A percentile compares a stretch with the other conserved stretches of the same genome.
These are phyloP conservation scores for Oligophagozyma castellii DNA, from an alignment of 1,139 yeast genomes.

Conservation along the genomic window DNA sequence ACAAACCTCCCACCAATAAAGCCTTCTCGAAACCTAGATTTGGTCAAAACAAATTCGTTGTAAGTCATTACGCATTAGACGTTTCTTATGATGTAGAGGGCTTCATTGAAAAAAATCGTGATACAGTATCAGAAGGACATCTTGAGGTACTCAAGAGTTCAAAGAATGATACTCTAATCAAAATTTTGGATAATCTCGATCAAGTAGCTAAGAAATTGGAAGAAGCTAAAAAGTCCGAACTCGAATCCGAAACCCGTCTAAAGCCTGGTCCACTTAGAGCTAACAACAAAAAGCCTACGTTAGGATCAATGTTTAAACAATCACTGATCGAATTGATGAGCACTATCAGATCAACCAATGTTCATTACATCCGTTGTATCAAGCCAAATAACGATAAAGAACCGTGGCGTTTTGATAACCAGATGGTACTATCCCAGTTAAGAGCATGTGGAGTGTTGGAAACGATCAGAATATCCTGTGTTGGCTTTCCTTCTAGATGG, in stretches of 20 bases:
- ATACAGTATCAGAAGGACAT: constrained; percentile 93
- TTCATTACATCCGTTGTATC: constrained; percentile 92
- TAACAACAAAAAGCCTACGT: constrained; percentile 72
- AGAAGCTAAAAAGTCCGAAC: constrained; percentile 29
- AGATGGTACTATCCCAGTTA: constrained; percentile 88
- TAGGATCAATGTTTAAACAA: constrained; percentile 87
- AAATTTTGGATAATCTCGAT: constrained; percentile 52
- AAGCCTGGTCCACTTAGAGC: constrained; percentile 26
- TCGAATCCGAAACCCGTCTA: constrained; percentile 22
- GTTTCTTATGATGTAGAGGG: constrained; percentile 90
- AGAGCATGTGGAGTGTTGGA: constrained; percentile 98
- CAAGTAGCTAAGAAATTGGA: constrained; percentile 39
- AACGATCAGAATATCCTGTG: constrained; percentile 91
- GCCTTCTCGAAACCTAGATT: constrained; percentile 90
- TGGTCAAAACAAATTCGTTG: constrained; percentile 83
- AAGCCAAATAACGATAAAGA: constrained; percentile 89
- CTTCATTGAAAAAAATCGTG: constrained; percentile 92
- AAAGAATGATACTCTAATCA: constrained; percentile 47
- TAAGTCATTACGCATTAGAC: constrained; percentile 88
- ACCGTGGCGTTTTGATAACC: constrained; percentile 93
- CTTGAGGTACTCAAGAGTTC: constrained; percentile 68
- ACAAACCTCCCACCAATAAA: constrained; percentile 61
- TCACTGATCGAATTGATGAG: constrained; percentile 87
- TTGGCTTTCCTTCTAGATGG: constrained; percentile 97
- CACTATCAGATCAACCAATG: constrained; percentile 88